A percentile compares a stretch with the other conserved stretches of the same genome.
Evolutionary conservation across 805 yeast genomes (phyloP).

Genomic region (Pichia paraexigua): DNA sequence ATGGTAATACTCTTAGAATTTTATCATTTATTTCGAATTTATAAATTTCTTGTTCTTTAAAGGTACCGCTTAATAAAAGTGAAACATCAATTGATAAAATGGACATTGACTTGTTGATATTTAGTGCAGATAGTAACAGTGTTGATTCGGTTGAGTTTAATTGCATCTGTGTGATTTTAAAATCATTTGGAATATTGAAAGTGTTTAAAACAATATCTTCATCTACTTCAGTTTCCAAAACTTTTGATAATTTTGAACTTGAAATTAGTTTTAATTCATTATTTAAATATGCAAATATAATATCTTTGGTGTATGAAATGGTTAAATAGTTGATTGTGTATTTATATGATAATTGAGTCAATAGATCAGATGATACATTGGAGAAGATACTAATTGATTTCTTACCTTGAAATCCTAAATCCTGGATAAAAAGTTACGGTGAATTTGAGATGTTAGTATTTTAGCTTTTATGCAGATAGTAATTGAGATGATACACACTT

Average conservation of each 20-base stretch:
- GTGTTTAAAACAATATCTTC: slow-evolving; percentile 4
- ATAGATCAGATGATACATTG: background rate
- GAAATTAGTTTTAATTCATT: slow-evolving; percentile 15
- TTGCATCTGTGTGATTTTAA: slow-evolving; percentile 14
- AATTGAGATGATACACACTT: background rate
- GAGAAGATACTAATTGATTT: slow-evolving; percentile 21
- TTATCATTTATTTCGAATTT: background rate
- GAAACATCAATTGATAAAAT: slow-evolving; percentile 1
- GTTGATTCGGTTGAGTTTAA: slow-evolving; percentile 17
- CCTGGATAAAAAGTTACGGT: slow-evolving; percentile 8
- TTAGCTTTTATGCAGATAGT: background rate
- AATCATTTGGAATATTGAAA: background rate
- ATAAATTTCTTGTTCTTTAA: slow-evolving; percentile 4
- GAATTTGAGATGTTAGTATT: background rate
- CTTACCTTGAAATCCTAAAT: slow-evolving; percentile 26
- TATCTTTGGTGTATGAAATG: slow-evolving; percentile 14
- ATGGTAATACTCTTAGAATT: slow-evolving; percentile 8
- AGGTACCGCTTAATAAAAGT: slow-evolving; percentile 6
- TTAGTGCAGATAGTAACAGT: slow-evolving; percentile 12
- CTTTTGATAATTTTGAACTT: slow-evolving; percentile 12
- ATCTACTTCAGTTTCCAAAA: slow-evolving; percentile 12
- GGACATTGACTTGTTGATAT: slow-evolving; percentile 4
- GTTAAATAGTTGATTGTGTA: slow-evolving; percentile 14
- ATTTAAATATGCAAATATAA: slow-evolving; percentile 17
- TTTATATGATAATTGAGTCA: background rate